Evolutionary conservation across 2,329 filamentous ascomycete genomes (phyloP).

Genomic region (Phialophora macrospora): DNA sequence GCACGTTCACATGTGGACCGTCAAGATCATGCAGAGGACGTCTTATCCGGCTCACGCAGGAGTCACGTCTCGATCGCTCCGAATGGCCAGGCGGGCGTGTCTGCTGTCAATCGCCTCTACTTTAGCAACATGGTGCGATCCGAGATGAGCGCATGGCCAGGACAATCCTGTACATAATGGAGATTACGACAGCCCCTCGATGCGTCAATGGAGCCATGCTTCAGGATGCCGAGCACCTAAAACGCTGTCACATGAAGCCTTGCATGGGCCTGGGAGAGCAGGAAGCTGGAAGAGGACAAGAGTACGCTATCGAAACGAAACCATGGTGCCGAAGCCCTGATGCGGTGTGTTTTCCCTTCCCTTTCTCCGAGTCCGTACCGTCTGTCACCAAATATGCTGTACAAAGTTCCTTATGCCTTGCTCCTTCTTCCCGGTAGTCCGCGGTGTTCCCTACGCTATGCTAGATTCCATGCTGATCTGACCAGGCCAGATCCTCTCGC

Average conservation of each 20-base stretch:
- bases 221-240: conserved; percentile 12
- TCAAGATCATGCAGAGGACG: not conserved
- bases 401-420: not conserved
- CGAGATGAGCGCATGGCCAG: not conserved
- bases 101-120: not conserved
- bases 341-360: conserved; percentile 1
- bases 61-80: not conserved
- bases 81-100: not conserved
- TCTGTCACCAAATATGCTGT: not conserved
- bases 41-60: not conserved
- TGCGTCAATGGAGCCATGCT: not conserved
- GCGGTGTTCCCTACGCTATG: not conserved
- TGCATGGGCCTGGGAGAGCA: conserved; percentile 10
- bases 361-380: not conserved
- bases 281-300: conserved; percentile 1
- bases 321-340: conserved; percentile 1
- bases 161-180: not conserved
- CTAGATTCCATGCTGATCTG: conserved; percentile 1
- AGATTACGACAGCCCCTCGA: not conserved
- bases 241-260: conserved; percentile 17
- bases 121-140: not conserved
- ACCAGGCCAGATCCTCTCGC: not conserved
- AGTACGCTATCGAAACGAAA: not conserved
- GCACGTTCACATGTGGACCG: not conserved
- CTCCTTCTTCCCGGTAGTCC: not conserved